Evolutionary conservation across 495 filamentous ascomycete genomes (phyloP).

Genomic region (Annulohypoxylon bovei): DNA sequence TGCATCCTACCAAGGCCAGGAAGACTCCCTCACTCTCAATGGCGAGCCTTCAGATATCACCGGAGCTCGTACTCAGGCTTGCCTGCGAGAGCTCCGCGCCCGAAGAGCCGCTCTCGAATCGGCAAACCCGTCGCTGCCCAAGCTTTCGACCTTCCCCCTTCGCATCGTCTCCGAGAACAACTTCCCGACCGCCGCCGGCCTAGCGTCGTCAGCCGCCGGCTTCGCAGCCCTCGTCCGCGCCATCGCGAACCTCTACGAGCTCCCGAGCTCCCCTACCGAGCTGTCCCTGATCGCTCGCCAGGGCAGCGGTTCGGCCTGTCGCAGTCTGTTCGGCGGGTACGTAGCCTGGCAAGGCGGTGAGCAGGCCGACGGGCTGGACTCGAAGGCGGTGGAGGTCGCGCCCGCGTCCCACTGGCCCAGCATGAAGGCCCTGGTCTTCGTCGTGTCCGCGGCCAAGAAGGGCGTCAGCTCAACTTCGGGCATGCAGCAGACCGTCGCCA

Average conservation of each 20-base stretch:
- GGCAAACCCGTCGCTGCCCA: conserved; percentile 74
- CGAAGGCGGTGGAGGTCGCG: conserved; percentile 84
- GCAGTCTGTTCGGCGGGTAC: conserved; percentile 91
- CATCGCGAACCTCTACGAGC: conserved; percentile 89
- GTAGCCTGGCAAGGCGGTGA: conserved; percentile 88
- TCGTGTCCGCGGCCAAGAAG: conserved; percentile 93
- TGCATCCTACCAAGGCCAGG: conserved; percentile 67
- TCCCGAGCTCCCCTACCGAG: conserved; percentile 78
- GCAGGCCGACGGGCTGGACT: conserved; percentile 80
- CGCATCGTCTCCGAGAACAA: conserved; percentile 94
- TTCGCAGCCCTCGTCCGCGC: conserved; percentile 94
- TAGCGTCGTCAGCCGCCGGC: conserved; percentile 90
- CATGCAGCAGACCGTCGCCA: conserved; percentile 95
- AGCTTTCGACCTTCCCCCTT: conserved; percentile 76
- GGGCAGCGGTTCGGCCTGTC: conserved; percentile 92
- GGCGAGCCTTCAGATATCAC: conserved; percentile 82
- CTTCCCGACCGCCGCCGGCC: conserved; percentile 97
- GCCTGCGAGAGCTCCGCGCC: conserved; percentile 82
- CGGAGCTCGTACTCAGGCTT: conserved; percentile 87
- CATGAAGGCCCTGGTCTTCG: conserved; percentile 91
- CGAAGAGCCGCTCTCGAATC: conserved; percentile 79
- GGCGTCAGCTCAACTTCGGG: conserved; percentile 88
- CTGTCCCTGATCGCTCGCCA: conserved; percentile 92
- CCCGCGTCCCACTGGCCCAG: conserved; percentile 89
- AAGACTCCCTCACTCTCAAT: conserved; percentile 86